These are phyloP conservation scores for Exophiala mesophila DNA, from an alignment of 2,329 filamentous ascomycete species.

Conservation along the genomic window DNA sequence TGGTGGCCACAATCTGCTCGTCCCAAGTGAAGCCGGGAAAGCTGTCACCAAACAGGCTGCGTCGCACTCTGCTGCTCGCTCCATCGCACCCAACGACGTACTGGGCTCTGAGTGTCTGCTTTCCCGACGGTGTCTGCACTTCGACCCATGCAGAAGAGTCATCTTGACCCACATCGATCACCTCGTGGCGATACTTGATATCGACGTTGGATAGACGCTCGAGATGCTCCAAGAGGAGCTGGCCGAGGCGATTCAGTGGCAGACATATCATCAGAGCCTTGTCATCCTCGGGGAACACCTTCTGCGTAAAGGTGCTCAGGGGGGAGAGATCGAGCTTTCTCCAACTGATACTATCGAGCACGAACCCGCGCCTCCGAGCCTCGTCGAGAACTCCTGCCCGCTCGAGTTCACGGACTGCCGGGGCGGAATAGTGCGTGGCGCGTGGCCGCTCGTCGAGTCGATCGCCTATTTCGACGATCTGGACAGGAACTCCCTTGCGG, in stretches of 20 bases:
- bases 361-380: slow-evolving; percentile 41
- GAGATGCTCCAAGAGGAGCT: slow-evolving; percentile 39
- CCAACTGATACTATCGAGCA: slow-evolving; percentile 42
- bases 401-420: slow-evolving; percentile 54
- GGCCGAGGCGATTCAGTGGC: slow-evolving; percentile 41
- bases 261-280: slow-evolving; percentile 40
- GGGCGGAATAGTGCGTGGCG: slow-evolving; percentile 59
- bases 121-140: slow-evolving; percentile 17
- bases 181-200: slow-evolving; percentile 44
- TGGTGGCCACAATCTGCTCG: slow-evolving; percentile 24
- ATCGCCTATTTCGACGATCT: slow-evolving; percentile 48
- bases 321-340: slow-evolving; percentile 36
- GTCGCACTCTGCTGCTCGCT: slow-evolving; percentile 16
- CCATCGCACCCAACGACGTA: slow-evolving; percentile 43
- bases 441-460: slow-evolving; percentile 56
- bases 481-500: slow-evolving; percentile 30
- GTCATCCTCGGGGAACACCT: slow-evolving; percentile 29
- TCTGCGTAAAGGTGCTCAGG: slow-evolving; percentile 31
- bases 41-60: slow-evolving; percentile 15
- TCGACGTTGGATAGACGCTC: slow-evolving; percentile 31
- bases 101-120: slow-evolving; percentile 22
- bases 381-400: slow-evolving; percentile 55
- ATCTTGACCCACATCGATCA: slow-evolving; percentile 21
- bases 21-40: slow-evolving; percentile 23
- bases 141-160: slow-evolving; percentile 16